Evolutionary conservation across 805 yeast species (phyloP).

Genomic region (Ogataea angusta): DNA sequence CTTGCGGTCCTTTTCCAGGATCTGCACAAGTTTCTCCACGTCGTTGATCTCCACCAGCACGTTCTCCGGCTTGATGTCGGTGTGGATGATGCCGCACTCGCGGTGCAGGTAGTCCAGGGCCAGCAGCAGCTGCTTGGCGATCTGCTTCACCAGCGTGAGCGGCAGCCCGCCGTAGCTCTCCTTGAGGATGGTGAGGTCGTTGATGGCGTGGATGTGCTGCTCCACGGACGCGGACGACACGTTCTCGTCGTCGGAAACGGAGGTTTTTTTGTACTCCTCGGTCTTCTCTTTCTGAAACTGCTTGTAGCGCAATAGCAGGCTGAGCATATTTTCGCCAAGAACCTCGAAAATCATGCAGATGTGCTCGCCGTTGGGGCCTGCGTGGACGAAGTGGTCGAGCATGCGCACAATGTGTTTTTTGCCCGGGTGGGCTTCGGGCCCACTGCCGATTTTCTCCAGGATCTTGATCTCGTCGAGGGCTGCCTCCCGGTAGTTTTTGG

Average conservation of each 20-base stretch:
- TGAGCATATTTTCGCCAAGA: constrained; percentile 56
- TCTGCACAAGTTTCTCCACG: constrained; percentile 47
- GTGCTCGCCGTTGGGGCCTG: constrained; percentile 63
- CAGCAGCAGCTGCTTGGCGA: constrained; percentile 51
- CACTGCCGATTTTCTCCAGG: constrained; percentile 34
- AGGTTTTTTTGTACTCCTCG: constrained; percentile 22
- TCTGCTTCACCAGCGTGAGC: constrained; percentile 49
- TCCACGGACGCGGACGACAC: constrained; percentile 14
- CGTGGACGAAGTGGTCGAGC: constrained; percentile 52
- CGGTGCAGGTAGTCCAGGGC: constrained; percentile 59
- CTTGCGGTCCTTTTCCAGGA: constrained; percentile 38
- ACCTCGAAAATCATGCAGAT: constrained; percentile 67
- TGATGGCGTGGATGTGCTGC: constrained; percentile 26
- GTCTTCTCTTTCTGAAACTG: constrained; percentile 34
- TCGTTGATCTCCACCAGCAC: constrained; percentile 52
- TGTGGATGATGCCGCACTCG: constrained; percentile 64
- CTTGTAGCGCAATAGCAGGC: constrained; percentile 47
- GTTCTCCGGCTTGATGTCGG: constrained; percentile 77
- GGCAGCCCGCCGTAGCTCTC: constrained; percentile 54
- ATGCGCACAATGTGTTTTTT: constrained; percentile 49
- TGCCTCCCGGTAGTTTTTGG: constrained; percentile 53
- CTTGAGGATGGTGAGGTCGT: constrained; percentile 34
- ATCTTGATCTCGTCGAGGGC: constrained; percentile 61
- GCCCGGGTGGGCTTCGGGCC: constrained; percentile 44
- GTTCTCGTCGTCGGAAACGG: constrained; percentile 9